phyloP scores from a whole-genome alignment of 805 yeast genomes.

The Candida vaughaniae region DNA sequence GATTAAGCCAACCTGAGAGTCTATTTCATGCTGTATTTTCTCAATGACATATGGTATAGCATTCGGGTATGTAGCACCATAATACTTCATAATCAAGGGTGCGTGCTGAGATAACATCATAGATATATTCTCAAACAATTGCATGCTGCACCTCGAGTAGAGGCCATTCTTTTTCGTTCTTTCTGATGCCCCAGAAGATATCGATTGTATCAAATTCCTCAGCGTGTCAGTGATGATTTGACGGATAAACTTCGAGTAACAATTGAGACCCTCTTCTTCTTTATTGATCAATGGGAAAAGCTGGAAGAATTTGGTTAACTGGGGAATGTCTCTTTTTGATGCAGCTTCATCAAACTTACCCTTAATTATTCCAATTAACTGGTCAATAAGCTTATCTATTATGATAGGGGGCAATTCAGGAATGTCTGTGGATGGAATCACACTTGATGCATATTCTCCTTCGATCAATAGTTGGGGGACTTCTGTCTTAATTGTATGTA shows the following conservation, averaged over 20 bases:
- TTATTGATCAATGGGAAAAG: slow-evolving; percentile 84
- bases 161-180: slow-evolving; percentile 41
- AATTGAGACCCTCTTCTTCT: slow-evolving; percentile 66
- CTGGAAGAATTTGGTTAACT: slow-evolving; percentile 76
- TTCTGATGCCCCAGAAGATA: slow-evolving; percentile 23
- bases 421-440: slow-evolving; percentile 82
- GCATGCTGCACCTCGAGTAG: slow-evolving; percentile 59
- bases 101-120: slow-evolving; percentile 84
- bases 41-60: slow-evolving; percentile 68
- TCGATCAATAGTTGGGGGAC: slow-evolving; percentile 53
- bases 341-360: slow-evolving; percentile 73
- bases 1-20: slow-evolving; percentile 87
- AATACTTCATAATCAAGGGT: slow-evolving; percentile 68
- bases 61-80: slow-evolving; percentile 49
- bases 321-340: slow-evolving; percentile 57
- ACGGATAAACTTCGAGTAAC: slow-evolving; percentile 85
- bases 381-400: slow-evolving; percentile 55
- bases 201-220: slow-evolving; percentile 56
- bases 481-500: slow-evolving; percentile 36
- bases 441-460: slow-evolving; percentile 72
- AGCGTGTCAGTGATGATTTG: slow-evolving; percentile 79
- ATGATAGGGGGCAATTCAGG: slow-evolving; percentile 73
- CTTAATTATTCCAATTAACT: slow-evolving; percentile 57
- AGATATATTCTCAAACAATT: slow-evolving; percentile 80
- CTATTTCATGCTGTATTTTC: slow-evolving; percentile 82